phyloP scores from a whole-genome alignment of 139 green algal species.

The Chlamydomonas sphaeroides region DNA sequence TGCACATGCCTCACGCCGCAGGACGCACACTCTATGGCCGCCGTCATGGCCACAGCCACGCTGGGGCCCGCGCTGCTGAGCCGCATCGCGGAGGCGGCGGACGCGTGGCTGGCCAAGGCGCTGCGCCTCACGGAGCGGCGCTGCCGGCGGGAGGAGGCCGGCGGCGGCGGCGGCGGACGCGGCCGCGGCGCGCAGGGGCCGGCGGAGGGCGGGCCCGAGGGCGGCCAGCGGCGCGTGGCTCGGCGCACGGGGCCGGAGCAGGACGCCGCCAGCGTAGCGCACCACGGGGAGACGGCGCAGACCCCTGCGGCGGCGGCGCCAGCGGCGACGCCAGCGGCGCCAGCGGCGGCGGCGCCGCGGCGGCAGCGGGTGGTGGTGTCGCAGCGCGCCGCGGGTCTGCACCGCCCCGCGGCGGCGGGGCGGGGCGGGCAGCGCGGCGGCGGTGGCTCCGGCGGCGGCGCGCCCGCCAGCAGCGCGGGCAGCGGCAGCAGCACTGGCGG shows the following conservation, averaged over 20 bases:
- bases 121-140: too few relatives aligned
- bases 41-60: too few relatives aligned
- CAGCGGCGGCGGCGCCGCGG: too few relatives aligned
- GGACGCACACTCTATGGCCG: too few relatives aligned
- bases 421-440: background rate
- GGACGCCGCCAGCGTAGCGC: constrained; percentile 8
- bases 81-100: too few relatives aligned
- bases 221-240: background rate
- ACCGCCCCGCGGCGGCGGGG: too few relatives aligned
- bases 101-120: too few relatives aligned
- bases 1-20: too few relatives aligned
- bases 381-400: too few relatives aligned
- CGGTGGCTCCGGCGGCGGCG: too few relatives aligned
- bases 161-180: background rate
- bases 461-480: background rate
- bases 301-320: background rate
- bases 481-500: background rate
- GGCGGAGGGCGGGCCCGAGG: background rate
- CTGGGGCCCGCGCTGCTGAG: too few relatives aligned
- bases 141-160: background rate
- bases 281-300: background rate
- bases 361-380: too few relatives aligned
- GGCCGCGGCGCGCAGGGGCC: background rate
- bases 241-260: background rate
- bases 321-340: background rate